phyloP scores from a whole-genome alignment of 495 filamentous ascomycete species.

The Oidiodendron maius region DNA sequence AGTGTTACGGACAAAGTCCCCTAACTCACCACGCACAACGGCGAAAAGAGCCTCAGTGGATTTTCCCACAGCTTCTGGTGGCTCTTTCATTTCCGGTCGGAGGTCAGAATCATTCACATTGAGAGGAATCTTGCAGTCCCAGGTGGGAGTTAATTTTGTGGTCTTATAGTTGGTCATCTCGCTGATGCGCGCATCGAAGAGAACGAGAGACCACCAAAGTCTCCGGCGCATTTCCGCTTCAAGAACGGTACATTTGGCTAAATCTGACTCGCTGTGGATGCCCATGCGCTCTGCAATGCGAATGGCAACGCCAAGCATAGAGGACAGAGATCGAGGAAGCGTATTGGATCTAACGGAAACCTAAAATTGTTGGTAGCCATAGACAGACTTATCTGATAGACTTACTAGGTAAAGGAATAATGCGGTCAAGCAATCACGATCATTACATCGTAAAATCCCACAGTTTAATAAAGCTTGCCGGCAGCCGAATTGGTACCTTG shows the following conservation, averaged over 20 bases:
- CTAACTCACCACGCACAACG: constrained; percentile 42
- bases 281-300: constrained; percentile 38
- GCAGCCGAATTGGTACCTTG: constrained; percentile 36
- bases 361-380: constrained; percentile 30
- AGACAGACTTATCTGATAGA: constrained; percentile 8
- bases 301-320: constrained; percentile 35
- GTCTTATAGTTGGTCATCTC: constrained; percentile 59
- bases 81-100: constrained; percentile 31
- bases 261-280: constrained; percentile 44
- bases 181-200: constrained; percentile 46
- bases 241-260: constrained; percentile 45
- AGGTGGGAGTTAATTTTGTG: constrained; percentile 44
- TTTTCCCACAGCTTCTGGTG: constrained; percentile 34
- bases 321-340: constrained; percentile 42
- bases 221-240: constrained; percentile 55
- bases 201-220: constrained; percentile 55
- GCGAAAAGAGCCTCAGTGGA: constrained; percentile 53
- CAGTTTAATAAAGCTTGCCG: constrained; percentile 38
- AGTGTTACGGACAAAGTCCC: constrained; percentile 38
- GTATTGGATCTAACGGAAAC: constrained; percentile 38
- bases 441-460: constrained; percentile 42
- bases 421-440: constrained; percentile 52
- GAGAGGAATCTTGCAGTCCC: constrained; percentile 40
- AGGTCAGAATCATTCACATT: constrained; percentile 39
- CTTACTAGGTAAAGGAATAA: constrained; percentile 55